A percentile compares a stretch with the other conserved stretches of the same genome.
These are phyloP conservation scores for Geotrichum europaeum DNA, from an alignment of 1,139 yeast species.

Conservation along the genomic window DNA sequence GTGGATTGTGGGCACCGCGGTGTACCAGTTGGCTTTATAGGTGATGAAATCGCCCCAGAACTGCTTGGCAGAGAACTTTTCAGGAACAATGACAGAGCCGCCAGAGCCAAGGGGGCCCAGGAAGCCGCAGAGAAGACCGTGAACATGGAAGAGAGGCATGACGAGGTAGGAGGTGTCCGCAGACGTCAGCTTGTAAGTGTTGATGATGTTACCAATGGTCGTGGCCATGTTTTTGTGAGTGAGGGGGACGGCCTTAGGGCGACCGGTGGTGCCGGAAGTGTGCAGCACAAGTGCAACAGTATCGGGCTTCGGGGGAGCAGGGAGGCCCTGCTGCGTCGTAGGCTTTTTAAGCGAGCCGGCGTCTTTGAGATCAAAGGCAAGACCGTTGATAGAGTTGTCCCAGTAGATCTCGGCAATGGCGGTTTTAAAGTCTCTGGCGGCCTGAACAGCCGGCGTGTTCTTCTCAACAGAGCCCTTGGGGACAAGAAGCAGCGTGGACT, in stretches of 20 bases:
- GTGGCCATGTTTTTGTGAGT: slow-evolving; percentile 55
- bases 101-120: slow-evolving; percentile 54
- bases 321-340: slow-evolving; percentile 26
- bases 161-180: slow-evolving; percentile 53
- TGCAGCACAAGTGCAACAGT: slow-evolving; percentile 59
- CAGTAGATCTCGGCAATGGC: slow-evolving; percentile 49
- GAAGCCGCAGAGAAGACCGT: slow-evolving; percentile 59
- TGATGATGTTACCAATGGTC: slow-evolving; percentile 50
- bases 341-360: slow-evolving; percentile 20
- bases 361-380: slow-evolving; percentile 27
- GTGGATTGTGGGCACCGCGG: slow-evolving; percentile 71
- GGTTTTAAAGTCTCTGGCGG: slow-evolving; percentile 45
- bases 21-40: slow-evolving; percentile 56
- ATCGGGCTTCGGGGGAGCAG: slow-evolving; percentile 39
- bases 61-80: slow-evolving; percentile 49
- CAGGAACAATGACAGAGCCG: slow-evolving; percentile 56
- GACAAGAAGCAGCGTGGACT: slow-evolving; percentile 50
- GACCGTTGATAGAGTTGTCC: slow-evolving; percentile 28
- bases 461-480: slow-evolving; percentile 43
- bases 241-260: slow-evolving; percentile 66
- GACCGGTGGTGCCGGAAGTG: slow-evolving; percentile 67
- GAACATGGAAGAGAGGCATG: slow-evolving; percentile 72
- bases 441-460: slow-evolving; percentile 42
- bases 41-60: slow-evolving; percentile 53
- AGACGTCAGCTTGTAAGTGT: slow-evolving; percentile 46